Conservation (phyloP, 257 asterid genomes). For the Dorcoceras hygrometricum region DNA sequence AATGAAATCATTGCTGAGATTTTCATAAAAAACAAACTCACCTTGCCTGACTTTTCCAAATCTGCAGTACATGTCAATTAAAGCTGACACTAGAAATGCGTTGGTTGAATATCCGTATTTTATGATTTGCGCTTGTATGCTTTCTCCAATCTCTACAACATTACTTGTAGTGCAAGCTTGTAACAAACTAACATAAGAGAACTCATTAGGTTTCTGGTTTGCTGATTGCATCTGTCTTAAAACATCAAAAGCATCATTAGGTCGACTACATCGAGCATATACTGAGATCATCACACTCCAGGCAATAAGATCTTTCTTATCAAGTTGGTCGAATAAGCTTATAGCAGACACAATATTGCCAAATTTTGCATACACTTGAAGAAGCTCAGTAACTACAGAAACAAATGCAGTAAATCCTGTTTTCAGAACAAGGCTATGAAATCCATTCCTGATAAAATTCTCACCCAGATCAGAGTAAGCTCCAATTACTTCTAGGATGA, state of each 20-base stretch:
- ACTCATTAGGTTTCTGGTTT: constrained; percentile 62
- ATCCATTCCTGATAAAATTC: constrained; percentile 35
- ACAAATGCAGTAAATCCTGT: constrained; percentile 40
- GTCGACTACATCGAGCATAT: constrained; percentile 46
- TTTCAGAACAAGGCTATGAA: constrained; percentile 56
- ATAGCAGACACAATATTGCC: constrained; percentile 49
- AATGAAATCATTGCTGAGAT: constrained; percentile 46
- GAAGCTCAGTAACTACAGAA: constrained; percentile 57
- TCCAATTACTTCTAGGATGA: constrained; percentile 44
- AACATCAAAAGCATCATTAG: constrained; percentile 42
- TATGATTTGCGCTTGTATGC: constrained; percentile 48
- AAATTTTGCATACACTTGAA: constrained; percentile 57
- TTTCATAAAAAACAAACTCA: constrained; percentile 50
- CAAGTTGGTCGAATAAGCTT: constrained; percentile 47
- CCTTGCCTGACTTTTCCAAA: constrained; percentile 56
- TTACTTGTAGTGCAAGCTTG: constrained; percentile 47
- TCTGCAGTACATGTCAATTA: constrained; percentile 75
- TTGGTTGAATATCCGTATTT: constrained; percentile 50
- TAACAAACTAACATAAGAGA: constrained; percentile 60
- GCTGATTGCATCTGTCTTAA: constrained; percentile 53
- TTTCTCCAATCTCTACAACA: constrained; percentile 50
- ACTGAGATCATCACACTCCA: constrained; percentile 74
- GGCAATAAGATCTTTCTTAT: constrained; percentile 62
- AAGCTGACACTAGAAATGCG: constrained; percentile 48
- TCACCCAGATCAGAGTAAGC: constrained; percentile 44